Evolutionary conservation across 2,329 filamentous ascomycete genomes (phyloP), one percentile per base, ranked within the genome.

Genomic region (Taxawa tesnikishii): DNA sequence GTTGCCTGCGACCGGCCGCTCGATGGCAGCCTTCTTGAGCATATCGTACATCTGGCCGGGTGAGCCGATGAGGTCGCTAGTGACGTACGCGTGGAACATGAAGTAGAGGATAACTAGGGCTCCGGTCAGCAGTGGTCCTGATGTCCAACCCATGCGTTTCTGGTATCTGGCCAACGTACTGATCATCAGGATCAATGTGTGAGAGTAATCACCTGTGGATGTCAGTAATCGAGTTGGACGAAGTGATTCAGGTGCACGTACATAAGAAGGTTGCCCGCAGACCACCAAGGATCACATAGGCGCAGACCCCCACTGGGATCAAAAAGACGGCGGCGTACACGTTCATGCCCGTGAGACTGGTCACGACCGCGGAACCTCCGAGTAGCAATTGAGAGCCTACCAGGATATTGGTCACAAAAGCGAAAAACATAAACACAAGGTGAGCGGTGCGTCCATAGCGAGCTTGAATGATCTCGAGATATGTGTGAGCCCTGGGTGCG

Each of bases 41-140:
- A 60, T 36, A n/a, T 61, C 56, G 30, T 55, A 62, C 47, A 60
- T 55, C 5, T 42, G 48, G 9, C 47, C 45, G 0, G 56, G 55
- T 2, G 54, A 58, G 4, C 59, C 59, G 6, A 60, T 56, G 15
- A 56, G 38, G 2, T 50, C 46, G 36, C 47, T 58, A 8, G 53
- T 54, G 4, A 55, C 53, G 31, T 61, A 62, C 8, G 55, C 50
- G 17, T 55, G 44, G 48, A 61, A 62, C 45, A 56, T 56, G 42
- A 62, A 62, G 38, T 57, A 54, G n/a, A 62, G 48, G 13, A 62
- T 60, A 33, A 58, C n/a, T n/a, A n/a, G n/a, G n/a, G n/a, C n/a
- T n/a, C n/a, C n/a, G n/a, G n/a, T n/a, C n/a, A n/a, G n/a, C n/a
- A n/a, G n/a, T n/a, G n/a, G n/a, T n/a, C n/a, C n/a, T n/a, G n/a